These are phyloP conservation scores for Aspergillus mulundensis DNA, from an alignment of 495 filamentous ascomycete genomes.

Conservation along the genomic window DNA sequence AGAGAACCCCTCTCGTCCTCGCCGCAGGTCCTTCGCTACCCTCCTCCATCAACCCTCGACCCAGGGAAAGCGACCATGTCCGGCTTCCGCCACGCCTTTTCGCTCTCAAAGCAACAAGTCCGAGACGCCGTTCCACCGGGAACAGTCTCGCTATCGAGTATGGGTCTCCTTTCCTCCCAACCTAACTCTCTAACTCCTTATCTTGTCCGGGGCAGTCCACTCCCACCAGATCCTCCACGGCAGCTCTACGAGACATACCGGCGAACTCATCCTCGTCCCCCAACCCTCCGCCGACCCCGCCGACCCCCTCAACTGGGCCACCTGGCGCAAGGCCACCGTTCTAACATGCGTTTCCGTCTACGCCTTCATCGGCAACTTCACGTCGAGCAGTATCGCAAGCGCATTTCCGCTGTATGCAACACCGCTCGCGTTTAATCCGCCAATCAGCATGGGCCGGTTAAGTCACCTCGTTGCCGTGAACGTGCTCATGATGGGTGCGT, in stretches of 20 bases:
- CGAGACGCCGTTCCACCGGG: conserved; percentile 10
- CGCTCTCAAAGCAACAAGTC: conserved; percentile 6
- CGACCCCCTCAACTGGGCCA: conserved; percentile 14
- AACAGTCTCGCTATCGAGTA: conserved; percentile 8
- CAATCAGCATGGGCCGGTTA: conserved; percentile 9
- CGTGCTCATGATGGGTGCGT: conserved; percentile 16
- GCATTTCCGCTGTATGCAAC: conserved; percentile 13
- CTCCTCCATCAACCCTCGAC: too few species aligned
- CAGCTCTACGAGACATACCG: background rate
- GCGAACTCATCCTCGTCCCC: conserved; percentile 7
- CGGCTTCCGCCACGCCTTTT: conserved; percentile 11
- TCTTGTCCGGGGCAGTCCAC: background rate
- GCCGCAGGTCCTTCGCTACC: too few species aligned
- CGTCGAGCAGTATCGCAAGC: conserved; percentile 7
- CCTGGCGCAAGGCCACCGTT: conserved; percentile 8
- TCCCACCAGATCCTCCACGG: background rate
- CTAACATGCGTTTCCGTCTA: conserved; percentile 9
- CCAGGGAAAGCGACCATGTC: background rate
- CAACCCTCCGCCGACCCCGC: conserved; percentile 9
- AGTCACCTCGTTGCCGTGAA: conserved; percentile 13
- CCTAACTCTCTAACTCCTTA: background rate
- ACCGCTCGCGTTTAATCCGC: conserved; percentile 13
- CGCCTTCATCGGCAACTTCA: conserved; percentile 13
- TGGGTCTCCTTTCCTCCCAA: too few species aligned
- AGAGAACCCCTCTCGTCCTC: background rate